These are phyloP conservation scores for Suhomyces vadensis DNA, from an alignment of 805 yeast species.

Conservation along the genomic window DNA sequence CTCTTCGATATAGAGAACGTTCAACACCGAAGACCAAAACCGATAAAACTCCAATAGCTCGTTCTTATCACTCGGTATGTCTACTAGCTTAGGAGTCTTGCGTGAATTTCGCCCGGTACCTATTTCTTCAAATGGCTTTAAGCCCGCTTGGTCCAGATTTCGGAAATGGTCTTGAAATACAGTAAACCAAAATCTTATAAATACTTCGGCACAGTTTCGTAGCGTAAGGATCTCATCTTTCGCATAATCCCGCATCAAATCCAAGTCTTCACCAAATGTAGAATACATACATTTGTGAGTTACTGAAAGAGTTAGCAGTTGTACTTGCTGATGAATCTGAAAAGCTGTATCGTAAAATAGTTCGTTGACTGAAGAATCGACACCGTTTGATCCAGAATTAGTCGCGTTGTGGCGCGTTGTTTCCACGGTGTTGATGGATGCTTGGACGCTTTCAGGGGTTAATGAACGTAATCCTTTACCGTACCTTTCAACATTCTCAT, in stretches of 20 bases:
- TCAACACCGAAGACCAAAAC: slow-evolving; percentile 54
- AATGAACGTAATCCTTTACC: slow-evolving; percentile 19
- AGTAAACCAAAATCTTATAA: slow-evolving; percentile 54
- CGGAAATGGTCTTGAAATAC: slow-evolving; percentile 55
- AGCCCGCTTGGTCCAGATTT: slow-evolving; percentile 7
- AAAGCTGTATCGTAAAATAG: neutral
- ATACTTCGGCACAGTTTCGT: slow-evolving; percentile 41
- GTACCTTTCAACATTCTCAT: slow-evolving; percentile 33
- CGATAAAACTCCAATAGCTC: slow-evolving; percentile 41
- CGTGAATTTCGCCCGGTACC: slow-evolving; percentile 9
- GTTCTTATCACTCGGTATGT: slow-evolving; percentile 12
- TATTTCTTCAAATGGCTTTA: slow-evolving; percentile 21
- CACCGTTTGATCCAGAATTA: too few relatives aligned
- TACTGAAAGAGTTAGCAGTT: slow-evolving; percentile 45
- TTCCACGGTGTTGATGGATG: too few relatives aligned
- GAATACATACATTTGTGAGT: slow-evolving; percentile 52
- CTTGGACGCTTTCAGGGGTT: neutral
- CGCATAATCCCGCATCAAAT: slow-evolving; percentile 48
- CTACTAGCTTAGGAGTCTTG: slow-evolving; percentile 14
- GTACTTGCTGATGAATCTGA: slow-evolving; percentile 3
- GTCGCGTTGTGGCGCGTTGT: too few relatives aligned
- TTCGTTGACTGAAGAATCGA: too few relatives aligned
- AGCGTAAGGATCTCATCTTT: slow-evolving; percentile 34
- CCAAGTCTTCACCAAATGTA: slow-evolving; percentile 60
- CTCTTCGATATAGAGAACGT: slow-evolving; percentile 39